Conservation (phyloP, 306 rosid species). For the Cicer bijugum region DNA sequence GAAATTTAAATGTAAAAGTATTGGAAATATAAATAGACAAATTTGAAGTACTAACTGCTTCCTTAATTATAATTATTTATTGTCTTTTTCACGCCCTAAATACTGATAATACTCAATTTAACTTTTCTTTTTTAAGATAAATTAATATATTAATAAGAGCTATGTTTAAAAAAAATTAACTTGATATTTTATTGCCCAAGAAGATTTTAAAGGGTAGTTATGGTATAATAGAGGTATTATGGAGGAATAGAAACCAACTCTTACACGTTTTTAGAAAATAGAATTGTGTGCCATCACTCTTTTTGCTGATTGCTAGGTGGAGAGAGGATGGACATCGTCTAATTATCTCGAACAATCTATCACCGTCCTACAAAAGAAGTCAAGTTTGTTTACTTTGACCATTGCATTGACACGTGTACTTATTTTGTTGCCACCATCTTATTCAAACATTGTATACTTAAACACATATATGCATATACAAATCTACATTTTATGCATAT, state of each 20-base stretch:
- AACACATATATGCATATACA: neutral
- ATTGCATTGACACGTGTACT: constrained; percentile 12
- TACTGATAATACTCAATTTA: too few species aligned
- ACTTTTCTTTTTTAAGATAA: too few species aligned
- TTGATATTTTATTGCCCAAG: too few species aligned
- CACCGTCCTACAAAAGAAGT: neutral
- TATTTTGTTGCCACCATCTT: neutral
- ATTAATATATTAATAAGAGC: too few species aligned
- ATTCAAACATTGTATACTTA: neutral
- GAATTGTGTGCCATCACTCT: neutral
- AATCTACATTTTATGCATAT: neutral
- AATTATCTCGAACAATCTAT: constrained; percentile 9
- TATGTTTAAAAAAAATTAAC: too few species aligned
- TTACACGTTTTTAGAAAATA: neutral
- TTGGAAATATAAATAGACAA: too few species aligned
- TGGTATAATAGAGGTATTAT: too few species aligned
- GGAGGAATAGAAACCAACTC: neutral
- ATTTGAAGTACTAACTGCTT: too few species aligned
- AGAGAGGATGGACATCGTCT: neutral
- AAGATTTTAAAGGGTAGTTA: too few species aligned
- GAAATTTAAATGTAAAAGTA: too few species aligned
- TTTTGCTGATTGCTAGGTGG: neutral
- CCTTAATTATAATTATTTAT: too few species aligned
- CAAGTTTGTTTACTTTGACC: neutral
- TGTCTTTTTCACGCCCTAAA: too few species aligned